These are phyloP conservation scores for Aspergillus uvarum DNA, from an alignment of 2,329 filamentous ascomycete genomes.

Conservation along the genomic window DNA sequence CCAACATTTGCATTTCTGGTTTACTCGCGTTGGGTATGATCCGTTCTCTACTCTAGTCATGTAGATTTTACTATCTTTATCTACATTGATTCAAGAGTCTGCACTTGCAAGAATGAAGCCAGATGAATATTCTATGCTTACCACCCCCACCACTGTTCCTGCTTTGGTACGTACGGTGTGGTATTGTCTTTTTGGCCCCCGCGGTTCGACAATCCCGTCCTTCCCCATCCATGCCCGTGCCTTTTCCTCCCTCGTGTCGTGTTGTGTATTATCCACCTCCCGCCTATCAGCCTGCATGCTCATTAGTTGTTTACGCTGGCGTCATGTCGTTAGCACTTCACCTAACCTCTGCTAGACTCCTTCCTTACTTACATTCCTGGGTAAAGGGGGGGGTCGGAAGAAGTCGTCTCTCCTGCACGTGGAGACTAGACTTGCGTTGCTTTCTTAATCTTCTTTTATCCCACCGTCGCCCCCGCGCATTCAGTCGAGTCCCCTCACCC, in stretches of 20 bases:
- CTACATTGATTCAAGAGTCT: no score
- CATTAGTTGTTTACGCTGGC: background rate
- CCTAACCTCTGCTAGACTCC: background rate
- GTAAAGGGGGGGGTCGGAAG: background rate
- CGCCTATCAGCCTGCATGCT: background rate
- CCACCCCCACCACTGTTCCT: no score
- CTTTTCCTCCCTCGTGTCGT: background rate
- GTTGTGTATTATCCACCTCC: background rate
- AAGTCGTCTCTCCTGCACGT: constrained; percentile 1
- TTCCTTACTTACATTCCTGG: background rate
- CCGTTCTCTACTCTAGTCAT: background rate
- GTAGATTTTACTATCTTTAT: no score
- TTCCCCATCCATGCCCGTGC: background rate
- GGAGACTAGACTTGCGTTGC: background rate
- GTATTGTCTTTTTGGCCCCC: background rate
- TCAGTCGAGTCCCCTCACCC: background rate
- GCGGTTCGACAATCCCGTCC: background rate
- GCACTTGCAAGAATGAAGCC: background rate
- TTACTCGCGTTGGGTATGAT: background rate
- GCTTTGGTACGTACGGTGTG: background rate
- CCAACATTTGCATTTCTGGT: background rate
- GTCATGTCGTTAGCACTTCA: constrained; percentile 1
- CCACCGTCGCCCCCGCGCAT: background rate
- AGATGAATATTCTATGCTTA: background rate
- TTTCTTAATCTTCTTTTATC: background rate